A percentile compares a stretch with the other conserved stretches of the same genome.
Conservation (phyloP, 2,329 filamentous ascomycete genomes). For the Plenodomus biglobosus region DNA sequence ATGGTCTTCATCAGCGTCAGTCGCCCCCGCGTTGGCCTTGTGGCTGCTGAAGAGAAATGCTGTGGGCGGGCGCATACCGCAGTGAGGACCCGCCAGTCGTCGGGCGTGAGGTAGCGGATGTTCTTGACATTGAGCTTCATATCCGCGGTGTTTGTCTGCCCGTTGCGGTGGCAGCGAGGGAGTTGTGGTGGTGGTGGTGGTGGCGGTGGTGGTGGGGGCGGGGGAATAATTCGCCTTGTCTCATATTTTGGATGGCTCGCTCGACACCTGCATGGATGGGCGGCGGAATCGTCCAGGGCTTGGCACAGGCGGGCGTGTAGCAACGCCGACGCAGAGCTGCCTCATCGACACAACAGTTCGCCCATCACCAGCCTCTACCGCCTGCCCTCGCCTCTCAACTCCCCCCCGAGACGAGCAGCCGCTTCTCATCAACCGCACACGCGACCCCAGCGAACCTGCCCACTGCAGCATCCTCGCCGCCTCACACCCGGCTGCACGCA, state of each 20-base stretch:
- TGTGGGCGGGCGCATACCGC: slow-evolving; percentile 61
- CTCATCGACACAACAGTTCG: slow-evolving; percentile 30
- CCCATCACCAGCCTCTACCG: slow-evolving; percentile 21
- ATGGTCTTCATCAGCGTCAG: slow-evolving; percentile 40
- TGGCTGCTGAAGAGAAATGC: slow-evolving; percentile 18
- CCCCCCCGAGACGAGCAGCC: slow-evolving; percentile 9
- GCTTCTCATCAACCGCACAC: slow-evolving; percentile 1
- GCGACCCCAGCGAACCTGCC: slow-evolving; percentile 5
- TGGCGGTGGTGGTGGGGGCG: background rate
- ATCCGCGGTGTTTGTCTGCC: slow-evolving; percentile 11
- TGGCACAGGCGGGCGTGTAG: slow-evolving; percentile 25
- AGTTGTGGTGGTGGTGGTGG: slow-evolving; percentile 10
- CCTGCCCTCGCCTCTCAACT: slow-evolving; percentile 11
- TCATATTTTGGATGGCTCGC: slow-evolving; percentile 35
- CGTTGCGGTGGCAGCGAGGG: slow-evolving; percentile 2
- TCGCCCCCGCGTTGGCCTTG: slow-evolving; percentile 25
- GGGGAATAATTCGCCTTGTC: no score
- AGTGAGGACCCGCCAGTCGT: slow-evolving; percentile 94
- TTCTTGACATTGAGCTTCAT: slow-evolving; percentile 97
- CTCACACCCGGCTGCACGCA: background rate
- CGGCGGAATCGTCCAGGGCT: slow-evolving; percentile 20
- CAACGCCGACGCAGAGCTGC: slow-evolving; percentile 30
- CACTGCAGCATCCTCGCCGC: slow-evolving; percentile 14
- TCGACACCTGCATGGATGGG: no score
- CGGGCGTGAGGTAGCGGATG: slow-evolving; percentile 84